Base-by-base conservation (phyloP, 108 stramenopile species). In the Asterionellopsis glacialis region DNA sequence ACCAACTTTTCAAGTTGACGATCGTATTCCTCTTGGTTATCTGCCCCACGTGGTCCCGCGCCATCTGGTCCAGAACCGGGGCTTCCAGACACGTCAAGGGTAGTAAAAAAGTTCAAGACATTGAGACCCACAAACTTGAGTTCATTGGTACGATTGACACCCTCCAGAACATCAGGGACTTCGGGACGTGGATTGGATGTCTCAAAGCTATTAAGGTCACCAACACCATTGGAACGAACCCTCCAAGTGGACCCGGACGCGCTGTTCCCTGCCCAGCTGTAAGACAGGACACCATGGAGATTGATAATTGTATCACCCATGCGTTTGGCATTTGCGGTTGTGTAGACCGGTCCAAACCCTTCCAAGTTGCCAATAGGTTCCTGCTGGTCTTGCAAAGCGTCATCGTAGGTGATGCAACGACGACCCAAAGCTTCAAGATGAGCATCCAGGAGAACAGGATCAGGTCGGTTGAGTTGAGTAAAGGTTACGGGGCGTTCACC, bases 81-180 rank as follows among this genome's bases (percentile, higher is more conserved):
- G 25, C 28, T 49, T 9, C 68, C 68, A 69, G 41, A 51, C 11
- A 14, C 51, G 42, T 63, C 68, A 45, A 69, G 64, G 7, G 75
- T 76, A 15, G 16, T 64, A 53, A 76, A 76, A 51, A 62, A 76
- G 54, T 76, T 76, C 0, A 76, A 45, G 1, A 76, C 69, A 57
- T 76, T 76, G 45, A 49, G 28, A 2, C 55, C 41, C 3, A 63
- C 70, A 18, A 76, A 28, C 27, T 54, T 57, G 56, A 62, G 61
- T 25, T 43, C 41, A 13, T 18, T 1, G 0, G 33, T 51, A 19
- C 58, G 11, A 26, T 23, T 63, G n/a, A n/a, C n/a, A n/a, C n/a
- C n/a, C n/a, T n/a, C n/a, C n/a, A n/a, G n/a, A n/a, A n/a, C n/a
- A 9, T 69, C 48, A 0, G 68, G 65, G 23, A 9, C 55, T 21